Evolutionary conservation across 2,329 filamentous ascomycete genomes (phyloP), one percentile per base, ranked within the genome.

Genomic region (Colletotrichum sansevieriae): DNA sequence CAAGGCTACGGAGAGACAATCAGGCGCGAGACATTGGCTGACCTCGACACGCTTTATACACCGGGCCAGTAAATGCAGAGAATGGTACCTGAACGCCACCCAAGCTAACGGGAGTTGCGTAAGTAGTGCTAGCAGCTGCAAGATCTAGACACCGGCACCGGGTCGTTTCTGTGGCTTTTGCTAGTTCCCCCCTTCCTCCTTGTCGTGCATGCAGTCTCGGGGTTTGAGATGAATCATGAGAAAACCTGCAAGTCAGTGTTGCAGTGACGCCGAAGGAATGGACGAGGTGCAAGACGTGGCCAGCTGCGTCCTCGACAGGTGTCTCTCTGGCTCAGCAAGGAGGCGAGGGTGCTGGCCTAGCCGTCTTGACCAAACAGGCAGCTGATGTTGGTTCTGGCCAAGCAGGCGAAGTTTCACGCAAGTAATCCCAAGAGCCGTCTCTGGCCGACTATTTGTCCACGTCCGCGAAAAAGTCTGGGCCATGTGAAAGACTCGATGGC

Each of bases 91-190:
- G 65, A 51, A 35, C 65, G 65, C 62, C 62, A 68, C 65, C 29
- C 33, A 22, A 47, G 65, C 65, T 65, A 65, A 47, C 65, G 62
- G 62, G 49, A 65, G 65, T 65, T 68, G 55, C 51, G 65, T 25
- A 44, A 55, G 41, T 20, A 59, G 39, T 20, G 18, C 33, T 11
- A 20, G 33, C 9, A 46, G 41, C 49, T 60, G 55, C 35, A 35
- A 20, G 41, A 60, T 60, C 54, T 51, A 60, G 49, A 55, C 65
- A 60, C 15, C n/a, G 29, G 6, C 52, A 22, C n/a, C 18, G 13
- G 12, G 44, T n/a, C n/a, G 29, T n/a, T 49, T 41, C 25, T 15
- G 18, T 46, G 52, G 57, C 33, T 2, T 1, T 8, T 11, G 39
- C 57, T 47, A 43, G 56, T 20, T 33, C 37, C n/a, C 15, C 33